Conservation (phyloP, 345 rosid species). For the Turnera subulata region DNA sequence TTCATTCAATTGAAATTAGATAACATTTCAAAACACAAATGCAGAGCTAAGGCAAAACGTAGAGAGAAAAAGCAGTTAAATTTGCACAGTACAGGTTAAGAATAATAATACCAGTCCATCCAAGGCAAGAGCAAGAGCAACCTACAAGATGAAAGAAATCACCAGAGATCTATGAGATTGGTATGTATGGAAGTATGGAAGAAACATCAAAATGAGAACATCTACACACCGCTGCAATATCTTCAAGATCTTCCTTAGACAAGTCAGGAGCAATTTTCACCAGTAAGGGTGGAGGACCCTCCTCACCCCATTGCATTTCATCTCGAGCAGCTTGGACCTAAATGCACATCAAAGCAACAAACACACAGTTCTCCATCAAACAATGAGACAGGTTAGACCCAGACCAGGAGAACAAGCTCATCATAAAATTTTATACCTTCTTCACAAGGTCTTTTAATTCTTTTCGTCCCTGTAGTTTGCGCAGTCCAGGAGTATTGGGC, state of each 20-base stretch:
- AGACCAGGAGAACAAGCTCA: not conserved
- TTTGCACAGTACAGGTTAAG: not conserved
- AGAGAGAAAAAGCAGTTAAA: not conserved
- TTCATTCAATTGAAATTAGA: not conserved
- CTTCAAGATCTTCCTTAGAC: constrained; percentile 92
- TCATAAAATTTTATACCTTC: constrained; percentile 44
- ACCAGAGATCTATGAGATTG: constrained; percentile 24
- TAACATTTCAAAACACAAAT: not conserved
- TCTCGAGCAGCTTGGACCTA: constrained; percentile 99
- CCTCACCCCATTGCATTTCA: constrained; percentile 99
- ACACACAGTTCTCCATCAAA: not conserved
- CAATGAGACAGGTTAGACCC: not conserved
- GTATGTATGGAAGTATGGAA: not conserved
- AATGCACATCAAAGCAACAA: constrained; percentile 8
- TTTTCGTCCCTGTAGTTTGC: constrained; percentile 94
- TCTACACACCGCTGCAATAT: constrained; percentile 82
- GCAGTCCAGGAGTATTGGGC: constrained; percentile 93
- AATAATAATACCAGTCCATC: constrained; percentile 83
- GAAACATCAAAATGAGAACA: constrained; percentile 8
- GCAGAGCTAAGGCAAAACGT: not conserved
- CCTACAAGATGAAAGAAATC: constrained; percentile 46
- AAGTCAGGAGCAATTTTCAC: constrained; percentile 98
- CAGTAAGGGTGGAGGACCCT: constrained; percentile 94
- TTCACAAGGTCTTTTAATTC: constrained; percentile 91
- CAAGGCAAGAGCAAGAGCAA: constrained; percentile 88